phyloP scores from a whole-genome alignment of 768 basidiomycete genomes.

The Cytidiella melzeri region DNA sequence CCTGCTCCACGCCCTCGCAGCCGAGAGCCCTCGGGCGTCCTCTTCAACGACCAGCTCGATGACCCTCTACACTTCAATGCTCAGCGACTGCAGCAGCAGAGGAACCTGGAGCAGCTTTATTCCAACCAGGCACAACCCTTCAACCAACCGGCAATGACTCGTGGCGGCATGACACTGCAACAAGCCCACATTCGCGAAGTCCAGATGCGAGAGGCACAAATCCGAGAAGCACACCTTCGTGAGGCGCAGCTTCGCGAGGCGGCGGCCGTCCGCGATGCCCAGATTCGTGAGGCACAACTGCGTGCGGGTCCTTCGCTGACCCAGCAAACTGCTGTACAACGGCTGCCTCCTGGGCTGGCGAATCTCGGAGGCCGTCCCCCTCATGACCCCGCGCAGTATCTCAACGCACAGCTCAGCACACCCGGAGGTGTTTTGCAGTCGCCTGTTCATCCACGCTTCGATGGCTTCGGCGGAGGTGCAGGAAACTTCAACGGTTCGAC shows the following conservation, averaged over 20 bases:
- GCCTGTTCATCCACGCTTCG: conserved; percentile 39
- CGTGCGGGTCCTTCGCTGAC: conserved; percentile 60
- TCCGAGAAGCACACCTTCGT: neutral
- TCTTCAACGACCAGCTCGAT: conserved; percentile 50
- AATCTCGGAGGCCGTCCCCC: conserved; percentile 80
- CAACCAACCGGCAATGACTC: neutral
- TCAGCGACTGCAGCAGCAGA: conserved; percentile 48
- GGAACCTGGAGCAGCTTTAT: conserved; percentile 44
- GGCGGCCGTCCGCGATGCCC: neutral
- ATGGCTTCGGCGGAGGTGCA: conserved; percentile 40
- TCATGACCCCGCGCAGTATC: conserved; percentile 67
- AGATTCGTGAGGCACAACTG: conserved; percentile 36
- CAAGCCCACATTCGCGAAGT: conserved; percentile 18
- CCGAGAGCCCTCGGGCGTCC: conserved; percentile 48
- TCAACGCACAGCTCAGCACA: conserved; percentile 22
- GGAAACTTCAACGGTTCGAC: conserved; percentile 24
- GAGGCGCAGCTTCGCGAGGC: neutral
- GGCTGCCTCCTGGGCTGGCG: conserved; percentile 74
- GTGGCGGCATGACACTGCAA: conserved; percentile 47
- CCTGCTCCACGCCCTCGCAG: conserved; percentile 51
- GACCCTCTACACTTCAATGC: conserved; percentile 57
- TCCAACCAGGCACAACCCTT: neutral
- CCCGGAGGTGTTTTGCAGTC: conserved; percentile 29
- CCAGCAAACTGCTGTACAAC: conserved; percentile 39
- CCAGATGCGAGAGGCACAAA: neutral